A percentile compares a stretch with the other conserved stretches of the same genome.
These are phyloP conservation scores for Saturnispora saitoi DNA, from an alignment of 805 yeast genomes.

Conservation along the genomic window DNA sequence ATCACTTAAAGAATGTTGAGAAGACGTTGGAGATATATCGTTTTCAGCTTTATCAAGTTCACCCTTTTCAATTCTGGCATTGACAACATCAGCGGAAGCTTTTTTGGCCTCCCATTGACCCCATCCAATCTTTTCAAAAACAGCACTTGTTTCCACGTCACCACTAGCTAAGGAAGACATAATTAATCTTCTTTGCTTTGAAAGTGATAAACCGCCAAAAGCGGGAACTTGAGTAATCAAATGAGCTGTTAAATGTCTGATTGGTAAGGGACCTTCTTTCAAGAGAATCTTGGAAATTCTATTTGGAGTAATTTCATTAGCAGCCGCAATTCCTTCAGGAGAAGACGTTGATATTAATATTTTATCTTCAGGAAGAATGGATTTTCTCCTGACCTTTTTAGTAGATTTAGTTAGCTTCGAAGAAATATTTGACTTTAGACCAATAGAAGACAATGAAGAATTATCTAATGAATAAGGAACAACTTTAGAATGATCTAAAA, in stretches of 20 bases:
- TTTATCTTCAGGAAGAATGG: conserved; percentile 20
- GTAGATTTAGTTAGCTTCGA: not conserved
- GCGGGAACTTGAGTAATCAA: conserved; percentile 66
- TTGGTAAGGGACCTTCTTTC: conserved; percentile 80
- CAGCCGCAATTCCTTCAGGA: conserved; percentile 83
- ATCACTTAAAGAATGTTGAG: not conserved
- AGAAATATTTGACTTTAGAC: not conserved
- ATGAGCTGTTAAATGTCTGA: conserved; percentile 79
- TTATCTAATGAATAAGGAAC: not conserved
- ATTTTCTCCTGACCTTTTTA: conserved; percentile 8
- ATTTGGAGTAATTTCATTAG: conserved; percentile 73
- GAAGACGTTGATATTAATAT: conserved; percentile 59
- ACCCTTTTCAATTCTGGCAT: conserved; percentile 15
- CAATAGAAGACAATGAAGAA: not conserved
- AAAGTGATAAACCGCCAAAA: conserved; percentile 69
- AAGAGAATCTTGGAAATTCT: conserved; percentile 61
- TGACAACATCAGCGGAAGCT: conserved; percentile 25
- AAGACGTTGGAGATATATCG: not conserved
- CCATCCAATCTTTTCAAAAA: conserved; percentile 94
- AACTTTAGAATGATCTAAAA: not conserved
- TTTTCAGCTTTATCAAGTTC: not conserved
- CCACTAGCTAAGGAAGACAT: conserved; percentile 82
- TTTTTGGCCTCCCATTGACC: conserved; percentile 89
- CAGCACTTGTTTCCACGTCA: conserved; percentile 48
- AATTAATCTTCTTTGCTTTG: conserved; percentile 83